Conservation (phyloP, 352 stramenopile species). For the Pythium utonaiense region DNA sequence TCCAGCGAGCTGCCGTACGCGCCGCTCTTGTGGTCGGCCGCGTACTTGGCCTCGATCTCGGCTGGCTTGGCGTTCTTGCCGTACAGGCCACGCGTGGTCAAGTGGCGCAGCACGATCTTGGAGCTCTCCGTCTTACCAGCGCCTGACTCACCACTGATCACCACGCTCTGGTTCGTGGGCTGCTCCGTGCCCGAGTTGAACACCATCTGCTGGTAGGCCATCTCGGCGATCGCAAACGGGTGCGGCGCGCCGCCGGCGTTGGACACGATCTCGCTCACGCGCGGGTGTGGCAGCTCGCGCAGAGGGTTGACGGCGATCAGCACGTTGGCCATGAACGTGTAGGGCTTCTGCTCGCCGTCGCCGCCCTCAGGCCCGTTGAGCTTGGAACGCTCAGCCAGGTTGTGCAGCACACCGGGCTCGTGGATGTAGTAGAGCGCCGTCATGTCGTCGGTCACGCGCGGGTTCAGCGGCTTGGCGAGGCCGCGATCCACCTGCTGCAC, state of each 20-base stretch:
- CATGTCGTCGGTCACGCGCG: constrained; percentile 90
- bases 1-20: constrained; percentile 50
- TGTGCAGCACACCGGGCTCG: constrained; percentile 93
- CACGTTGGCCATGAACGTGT: constrained; percentile 94
- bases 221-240: constrained; percentile 87
- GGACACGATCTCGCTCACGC: constrained; percentile 73
- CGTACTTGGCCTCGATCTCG: constrained; percentile 63
- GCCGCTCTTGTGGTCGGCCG: constrained; percentile 45
- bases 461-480: constrained; percentile 71
- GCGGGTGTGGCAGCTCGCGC: constrained; percentile 73
- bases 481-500: constrained; percentile 83
- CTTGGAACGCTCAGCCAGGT: constrained; percentile 90
- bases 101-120: constrained; percentile 88
- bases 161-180: constrained; percentile 84
- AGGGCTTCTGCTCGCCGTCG: constrained; percentile 66
- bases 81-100: constrained; percentile 85
- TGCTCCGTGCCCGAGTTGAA: constrained; percentile 85
- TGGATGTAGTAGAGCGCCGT: constrained; percentile 94
- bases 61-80: constrained; percentile 74
- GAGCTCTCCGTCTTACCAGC: constrained; percentile 89
- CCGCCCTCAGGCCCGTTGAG: constrained; percentile 70
- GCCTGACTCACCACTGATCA: constrained; percentile 84
- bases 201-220: constrained; percentile 91
- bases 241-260: constrained; percentile 72
- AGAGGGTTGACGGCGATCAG: constrained; percentile 92